phyloP scores from a whole-genome alignment of 1,284 basidiomycete genomes.

The Cryptococcus sp. region DNA sequence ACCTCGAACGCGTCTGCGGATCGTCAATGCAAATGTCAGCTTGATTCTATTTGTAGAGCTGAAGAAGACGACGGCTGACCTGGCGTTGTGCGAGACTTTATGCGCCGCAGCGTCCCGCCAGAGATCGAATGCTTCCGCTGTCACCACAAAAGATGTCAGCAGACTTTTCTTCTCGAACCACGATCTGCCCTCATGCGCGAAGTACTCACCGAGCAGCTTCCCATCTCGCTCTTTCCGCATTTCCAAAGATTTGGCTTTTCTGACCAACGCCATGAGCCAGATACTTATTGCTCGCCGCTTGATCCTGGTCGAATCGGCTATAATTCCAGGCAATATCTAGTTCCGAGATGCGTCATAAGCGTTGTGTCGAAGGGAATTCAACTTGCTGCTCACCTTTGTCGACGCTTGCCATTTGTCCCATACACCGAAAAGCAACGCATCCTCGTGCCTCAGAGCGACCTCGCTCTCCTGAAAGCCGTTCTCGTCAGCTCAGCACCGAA shows the following conservation, averaged over 20 bases:
- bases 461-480: conserved; percentile 27
- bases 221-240: conserved; percentile 17
- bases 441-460: conserved; percentile 40
- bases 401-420: conserved; percentile 45
- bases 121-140: conserved; percentile 39
- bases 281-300: conserved; percentile 17
- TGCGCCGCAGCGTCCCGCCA: conserved; percentile 34
- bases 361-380: neutral
- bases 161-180: neutral
- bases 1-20: conserved; percentile 17
- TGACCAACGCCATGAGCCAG: conserved; percentile 22
- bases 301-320: conserved; percentile 16
- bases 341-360: neutral
- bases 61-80: conserved; percentile 17
- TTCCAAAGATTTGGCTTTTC: conserved; percentile 13
- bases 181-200: neutral
- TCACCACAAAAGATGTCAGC: neutral
- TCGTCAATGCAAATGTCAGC: neutral
- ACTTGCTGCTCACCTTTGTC: conserved; percentile 26
- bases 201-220: conserved; percentile 31
- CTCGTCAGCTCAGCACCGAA: neutral
- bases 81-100: conserved; percentile 26
- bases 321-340: conserved; percentile 25
- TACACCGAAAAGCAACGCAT: conserved; percentile 43
- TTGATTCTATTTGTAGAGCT: neutral